Conservation (phyloP, 352 stramenopile genomes). For the Phytophthora capsici region DNA sequence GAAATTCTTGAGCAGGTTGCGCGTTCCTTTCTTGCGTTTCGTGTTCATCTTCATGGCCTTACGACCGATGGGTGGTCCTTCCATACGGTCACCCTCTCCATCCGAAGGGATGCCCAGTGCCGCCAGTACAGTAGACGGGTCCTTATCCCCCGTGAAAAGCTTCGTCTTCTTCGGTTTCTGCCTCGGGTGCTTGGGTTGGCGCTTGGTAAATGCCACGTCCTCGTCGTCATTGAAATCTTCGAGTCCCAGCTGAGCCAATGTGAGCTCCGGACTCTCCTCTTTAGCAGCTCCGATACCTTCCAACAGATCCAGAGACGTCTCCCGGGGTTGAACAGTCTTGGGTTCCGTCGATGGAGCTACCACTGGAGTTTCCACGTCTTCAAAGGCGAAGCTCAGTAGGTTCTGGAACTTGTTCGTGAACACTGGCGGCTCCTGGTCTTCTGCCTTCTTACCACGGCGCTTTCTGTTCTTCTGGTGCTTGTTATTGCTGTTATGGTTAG, state of each 20-base stretch:
- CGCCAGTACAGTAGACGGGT: conserved; percentile 40
- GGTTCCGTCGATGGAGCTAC: conserved; percentile 1
- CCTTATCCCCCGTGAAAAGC: conserved; percentile 39
- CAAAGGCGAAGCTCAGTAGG: conserved; percentile 75
- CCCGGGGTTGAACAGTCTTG: conserved; percentile 4
- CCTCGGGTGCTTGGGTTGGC: conserved; percentile 46
- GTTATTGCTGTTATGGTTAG: conserved; percentile 10
- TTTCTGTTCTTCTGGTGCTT: conserved; percentile 35
- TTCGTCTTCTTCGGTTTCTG: conserved; percentile 50
- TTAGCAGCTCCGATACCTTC: conserved; percentile 33
- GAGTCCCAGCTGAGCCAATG: conserved; percentile 59
- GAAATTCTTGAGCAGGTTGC: conserved; percentile 79
- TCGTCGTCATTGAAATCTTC: conserved; percentile 37
- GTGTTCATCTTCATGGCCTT: conserved; percentile 68
- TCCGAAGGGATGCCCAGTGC: conserved; percentile 39
- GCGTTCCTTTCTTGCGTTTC: conserved; percentile 79
- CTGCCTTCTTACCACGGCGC: conserved; percentile 18
- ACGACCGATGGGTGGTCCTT: conserved; percentile 28
- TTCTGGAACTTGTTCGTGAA: conserved; percentile 90
- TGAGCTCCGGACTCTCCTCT: conserved; percentile 40
- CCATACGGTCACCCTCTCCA: conserved; percentile 15
- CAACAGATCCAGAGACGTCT: conserved; percentile 24
- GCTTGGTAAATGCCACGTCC: conserved; percentile 32
- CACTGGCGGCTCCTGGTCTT: conserved; percentile 40
- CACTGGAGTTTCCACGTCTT: conserved; percentile 32